A percentile compares a stretch with the other conserved stretches of the same genome.
phyloP scores from a whole-genome alignment of 2,329 filamentous ascomycete genomes.

The Pseudogymnoascus sp. region DNA sequence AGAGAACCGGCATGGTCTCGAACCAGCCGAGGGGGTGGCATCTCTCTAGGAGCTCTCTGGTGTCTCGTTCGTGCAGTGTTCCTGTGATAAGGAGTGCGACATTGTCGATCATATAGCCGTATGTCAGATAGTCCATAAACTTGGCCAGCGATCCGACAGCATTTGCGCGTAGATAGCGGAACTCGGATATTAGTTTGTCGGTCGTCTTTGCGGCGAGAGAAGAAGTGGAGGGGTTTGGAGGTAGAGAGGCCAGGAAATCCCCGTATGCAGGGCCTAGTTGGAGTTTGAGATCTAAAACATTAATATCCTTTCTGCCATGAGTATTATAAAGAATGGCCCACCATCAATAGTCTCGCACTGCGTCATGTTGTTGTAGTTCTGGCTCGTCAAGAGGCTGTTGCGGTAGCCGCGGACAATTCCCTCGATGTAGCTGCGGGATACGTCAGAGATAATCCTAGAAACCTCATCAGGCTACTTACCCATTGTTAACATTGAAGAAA shows the following conservation, averaged over 20 bases:
- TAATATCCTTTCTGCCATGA: slow-evolving; percentile 1
- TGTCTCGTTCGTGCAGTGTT: slow-evolving; percentile 94
- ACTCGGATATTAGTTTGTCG: slow-evolving; percentile 96
- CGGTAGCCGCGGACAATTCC: slow-evolving; percentile 96
- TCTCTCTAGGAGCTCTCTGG: slow-evolving; percentile 84
- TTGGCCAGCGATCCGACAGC: slow-evolving; percentile 82
- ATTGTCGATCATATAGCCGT: slow-evolving; percentile 99
- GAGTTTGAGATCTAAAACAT: slow-evolving; percentile 76
- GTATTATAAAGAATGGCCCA: slow-evolving; percentile 34
- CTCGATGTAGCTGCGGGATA: slow-evolving; percentile 72
- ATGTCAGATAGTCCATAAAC: slow-evolving; percentile 97
- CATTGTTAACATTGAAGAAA: slow-evolving; percentile 89
- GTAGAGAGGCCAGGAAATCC: slow-evolving; percentile 88
- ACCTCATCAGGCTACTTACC: slow-evolving; percentile 43
- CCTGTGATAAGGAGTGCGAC: slow-evolving; percentile 96
- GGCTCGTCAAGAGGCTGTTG: slow-evolving; percentile 79
- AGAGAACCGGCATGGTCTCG: slow-evolving; percentile 96
- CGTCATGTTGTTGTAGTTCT: slow-evolving; percentile 91
- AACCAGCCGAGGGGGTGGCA: slow-evolving; percentile 98
- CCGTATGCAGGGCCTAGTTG: slow-evolving; percentile 95
- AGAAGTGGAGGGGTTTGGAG: slow-evolving; percentile 94
- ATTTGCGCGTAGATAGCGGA: slow-evolving; percentile 91
- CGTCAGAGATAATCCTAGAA: slow-evolving; percentile 22
- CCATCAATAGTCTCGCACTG: slow-evolving; percentile 98
- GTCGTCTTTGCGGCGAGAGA: slow-evolving; percentile 90